A percentile compares a stretch with the other conserved stretches of the same genome.
phyloP scores from a whole-genome alignment of 805 yeast species.

The Candida incommunis region DNA sequence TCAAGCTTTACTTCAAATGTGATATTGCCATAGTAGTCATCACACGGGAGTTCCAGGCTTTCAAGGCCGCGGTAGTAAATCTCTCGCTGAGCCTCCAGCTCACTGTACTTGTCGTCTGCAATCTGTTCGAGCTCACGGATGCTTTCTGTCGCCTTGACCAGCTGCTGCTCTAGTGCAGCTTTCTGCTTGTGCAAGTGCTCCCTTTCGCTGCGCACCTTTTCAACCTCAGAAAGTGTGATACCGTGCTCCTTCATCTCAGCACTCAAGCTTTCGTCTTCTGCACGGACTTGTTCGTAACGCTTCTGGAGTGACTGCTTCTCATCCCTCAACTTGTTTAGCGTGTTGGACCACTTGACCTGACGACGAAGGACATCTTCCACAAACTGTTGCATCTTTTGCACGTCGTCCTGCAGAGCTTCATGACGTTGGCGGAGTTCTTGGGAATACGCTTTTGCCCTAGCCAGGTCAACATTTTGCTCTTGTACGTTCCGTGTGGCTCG shows the following conservation, averaged over 20 bases:
- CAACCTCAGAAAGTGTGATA: neutral
- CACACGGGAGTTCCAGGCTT: neutral
- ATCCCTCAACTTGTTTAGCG: neutral
- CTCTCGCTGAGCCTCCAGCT: conserved; percentile 1
- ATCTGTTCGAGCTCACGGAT: neutral
- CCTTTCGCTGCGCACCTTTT: neutral
- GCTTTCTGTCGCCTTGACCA: neutral
- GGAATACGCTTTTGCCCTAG: neutral
- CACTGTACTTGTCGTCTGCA: neutral
- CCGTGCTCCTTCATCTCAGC: neutral
- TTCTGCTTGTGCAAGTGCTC: neutral
- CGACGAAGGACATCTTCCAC: conserved; percentile 1
- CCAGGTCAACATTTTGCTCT: neutral
- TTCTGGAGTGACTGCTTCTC: neutral
- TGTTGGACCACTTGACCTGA: neutral
- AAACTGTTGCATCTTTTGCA: conserved; percentile 23
- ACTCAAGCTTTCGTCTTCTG: neutral
- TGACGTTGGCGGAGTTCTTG: conserved; percentile 22
- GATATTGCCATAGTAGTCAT: neutral
- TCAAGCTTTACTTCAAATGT: neutral
- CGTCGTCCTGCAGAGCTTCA: conserved; percentile 33
- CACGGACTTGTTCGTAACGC: neutral
- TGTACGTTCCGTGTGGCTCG: neutral
- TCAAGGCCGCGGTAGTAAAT: neutral
- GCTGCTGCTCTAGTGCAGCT: neutral